phyloP scores from a whole-genome alignment of 1,139 yeast genomes.

The Protomyces gravidus region DNA sequence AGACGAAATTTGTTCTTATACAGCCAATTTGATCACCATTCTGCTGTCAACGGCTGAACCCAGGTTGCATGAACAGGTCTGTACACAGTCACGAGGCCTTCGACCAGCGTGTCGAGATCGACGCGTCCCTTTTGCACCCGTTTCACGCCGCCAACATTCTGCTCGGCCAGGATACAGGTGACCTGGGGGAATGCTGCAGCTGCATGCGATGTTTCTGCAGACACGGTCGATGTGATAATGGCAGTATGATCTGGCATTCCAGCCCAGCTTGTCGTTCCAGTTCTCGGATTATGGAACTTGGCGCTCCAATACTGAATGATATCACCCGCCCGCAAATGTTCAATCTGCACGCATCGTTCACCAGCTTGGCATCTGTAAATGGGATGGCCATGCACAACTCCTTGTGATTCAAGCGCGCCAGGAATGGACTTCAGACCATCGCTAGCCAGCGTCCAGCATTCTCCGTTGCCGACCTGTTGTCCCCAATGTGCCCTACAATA shows the following conservation, averaged over 20 bases:
- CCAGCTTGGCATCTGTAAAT: slow-evolving; percentile 42
- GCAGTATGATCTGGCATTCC: slow-evolving; percentile 71
- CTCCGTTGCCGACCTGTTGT: slow-evolving; percentile 61
- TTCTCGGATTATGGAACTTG: slow-evolving; percentile 42
- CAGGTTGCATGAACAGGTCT: slow-evolving; percentile 47
- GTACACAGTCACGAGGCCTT: slow-evolving; percentile 52
- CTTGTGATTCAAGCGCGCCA: slow-evolving; percentile 57
- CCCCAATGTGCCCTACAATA: slow-evolving; percentile 61
- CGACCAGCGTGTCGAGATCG: slow-evolving; percentile 46
- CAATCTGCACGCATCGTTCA: slow-evolving; percentile 38
- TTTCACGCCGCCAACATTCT: slow-evolving; percentile 52
- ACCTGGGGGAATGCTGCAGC: slow-evolving; percentile 32
- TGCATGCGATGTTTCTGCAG: background rate
- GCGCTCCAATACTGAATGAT: slow-evolving; percentile 48
- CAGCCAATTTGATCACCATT: background rate
- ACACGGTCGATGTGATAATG: slow-evolving; percentile 46
- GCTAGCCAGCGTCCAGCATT: slow-evolving; percentile 73
- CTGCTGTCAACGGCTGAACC: background rate
- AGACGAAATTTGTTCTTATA: slow-evolving; percentile 40
- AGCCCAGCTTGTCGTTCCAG: slow-evolving; percentile 37
- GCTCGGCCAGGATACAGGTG: slow-evolving; percentile 43
- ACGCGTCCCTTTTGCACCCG: slow-evolving; percentile 45
- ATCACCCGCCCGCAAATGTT: slow-evolving; percentile 47
- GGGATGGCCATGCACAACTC: slow-evolving; percentile 57
- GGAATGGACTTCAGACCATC: slow-evolving; percentile 62